Evolutionary conservation across 164 flowering plant species (phyloP).

Genomic region (Tetracentron sinense): DNA sequence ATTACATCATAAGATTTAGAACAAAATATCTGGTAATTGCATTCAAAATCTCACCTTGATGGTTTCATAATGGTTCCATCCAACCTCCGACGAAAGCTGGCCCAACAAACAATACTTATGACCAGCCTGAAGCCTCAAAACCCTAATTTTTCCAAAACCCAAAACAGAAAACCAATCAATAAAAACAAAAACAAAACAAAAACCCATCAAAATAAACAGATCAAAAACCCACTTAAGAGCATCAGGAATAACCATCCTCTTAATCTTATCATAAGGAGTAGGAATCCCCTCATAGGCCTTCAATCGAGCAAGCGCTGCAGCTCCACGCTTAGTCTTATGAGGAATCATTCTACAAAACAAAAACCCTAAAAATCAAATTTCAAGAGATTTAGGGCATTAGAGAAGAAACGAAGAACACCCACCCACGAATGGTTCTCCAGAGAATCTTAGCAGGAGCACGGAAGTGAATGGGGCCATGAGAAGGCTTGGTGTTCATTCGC

Average conservation of each 20-base stretch:
- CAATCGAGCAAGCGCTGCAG: constrained; percentile 69
- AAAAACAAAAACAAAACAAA: background rate
- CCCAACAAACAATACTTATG: constrained; percentile 76
- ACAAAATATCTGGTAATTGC: too few relatives aligned
- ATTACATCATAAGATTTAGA: background rate
- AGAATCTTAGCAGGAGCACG: constrained; percentile 76
- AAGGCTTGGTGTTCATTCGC: constrained; percentile 84
- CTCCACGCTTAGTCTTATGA: constrained; percentile 83
- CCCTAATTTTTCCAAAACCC: constrained; percentile 26
- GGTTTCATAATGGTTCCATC: constrained; percentile 67
- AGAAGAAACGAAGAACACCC: background rate
- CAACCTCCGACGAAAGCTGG: constrained; percentile 61
- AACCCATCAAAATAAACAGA: too few relatives aligned
- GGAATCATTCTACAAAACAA: constrained; percentile 63
- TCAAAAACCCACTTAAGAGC: constrained; percentile 63
- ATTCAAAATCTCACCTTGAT: constrained; percentile 37
- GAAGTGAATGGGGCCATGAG: constrained; percentile 80
- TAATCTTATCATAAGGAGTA: constrained; percentile 63
- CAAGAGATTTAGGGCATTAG: background rate
- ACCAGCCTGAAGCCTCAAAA: constrained; percentile 68
- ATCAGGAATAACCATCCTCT: constrained; percentile 83
- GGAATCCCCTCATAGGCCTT: constrained; percentile 73
- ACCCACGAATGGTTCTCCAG: constrained; percentile 84
- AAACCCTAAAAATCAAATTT: background rate
- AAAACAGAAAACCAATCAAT: background rate